phyloP scores from a whole-genome alignment of 257 asterid genomes.

The Handroanthus guayacan region DNA sequence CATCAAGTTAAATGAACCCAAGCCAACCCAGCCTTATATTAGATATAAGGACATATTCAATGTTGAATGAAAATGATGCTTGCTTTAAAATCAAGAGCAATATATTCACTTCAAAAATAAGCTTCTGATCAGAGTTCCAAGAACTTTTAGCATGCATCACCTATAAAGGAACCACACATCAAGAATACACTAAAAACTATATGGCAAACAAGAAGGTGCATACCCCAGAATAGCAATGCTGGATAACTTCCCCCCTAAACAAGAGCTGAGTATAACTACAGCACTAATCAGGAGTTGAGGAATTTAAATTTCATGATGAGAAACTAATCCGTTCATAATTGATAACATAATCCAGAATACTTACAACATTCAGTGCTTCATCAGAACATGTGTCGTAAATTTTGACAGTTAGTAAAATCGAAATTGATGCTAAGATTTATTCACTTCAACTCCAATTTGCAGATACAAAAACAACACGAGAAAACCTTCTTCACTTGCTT shows the following conservation, averaged over 20 bases:
- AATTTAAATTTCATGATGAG: conserved; percentile 8
- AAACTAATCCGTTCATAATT: neutral
- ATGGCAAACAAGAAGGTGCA: neutral
- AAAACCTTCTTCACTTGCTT: neutral
- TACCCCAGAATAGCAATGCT: neutral
- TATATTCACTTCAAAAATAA: conserved; percentile 13
- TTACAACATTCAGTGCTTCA: neutral
- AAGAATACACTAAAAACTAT: neutral
- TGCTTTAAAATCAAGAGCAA: neutral
- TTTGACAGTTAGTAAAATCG: neutral
- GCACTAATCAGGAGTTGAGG: neutral
- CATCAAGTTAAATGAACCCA: neutral
- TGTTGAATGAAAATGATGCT: conserved; percentile 16
- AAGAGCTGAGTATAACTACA: neutral
- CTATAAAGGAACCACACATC: neutral
- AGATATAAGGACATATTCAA: neutral
- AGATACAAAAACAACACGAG: conserved; percentile 7
- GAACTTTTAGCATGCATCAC: neutral
- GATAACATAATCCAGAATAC: conserved; percentile 3
- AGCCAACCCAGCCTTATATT: neutral
- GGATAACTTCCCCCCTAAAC: conserved; percentile 15
- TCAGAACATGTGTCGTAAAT: neutral
- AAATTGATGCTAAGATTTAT: neutral
- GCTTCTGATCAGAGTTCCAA: neutral
- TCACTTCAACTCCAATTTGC: neutral